A percentile compares a stretch with the other conserved stretches of the same genome.
These are phyloP conservation scores for Phialemonium atrogriseum DNA, from an alignment of 2,329 filamentous ascomycete genomes.

Conservation along the genomic window DNA sequence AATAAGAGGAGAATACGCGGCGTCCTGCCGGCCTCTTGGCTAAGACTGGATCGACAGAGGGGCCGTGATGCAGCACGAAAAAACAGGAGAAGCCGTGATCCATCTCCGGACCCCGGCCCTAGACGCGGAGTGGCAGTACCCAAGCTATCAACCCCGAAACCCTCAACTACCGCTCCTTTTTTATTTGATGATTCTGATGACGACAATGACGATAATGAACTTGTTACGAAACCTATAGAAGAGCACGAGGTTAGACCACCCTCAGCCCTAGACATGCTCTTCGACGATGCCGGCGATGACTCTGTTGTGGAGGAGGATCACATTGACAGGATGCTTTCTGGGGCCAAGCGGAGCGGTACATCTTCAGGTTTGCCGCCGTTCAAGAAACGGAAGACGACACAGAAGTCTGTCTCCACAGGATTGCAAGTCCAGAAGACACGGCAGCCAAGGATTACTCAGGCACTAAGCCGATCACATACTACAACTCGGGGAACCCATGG, in stretches of 20 bases:
- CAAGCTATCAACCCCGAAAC: constrained; percentile 23
- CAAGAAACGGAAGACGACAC: constrained; percentile 20
- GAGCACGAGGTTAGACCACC: too few species aligned
- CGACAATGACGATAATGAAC: constrained; percentile 23
- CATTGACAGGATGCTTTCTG: constrained; percentile 42
- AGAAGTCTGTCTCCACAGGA: constrained; percentile 22
- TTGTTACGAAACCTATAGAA: too few species aligned
- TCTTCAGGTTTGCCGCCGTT: constrained; percentile 17
- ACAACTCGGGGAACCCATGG: not conserved
- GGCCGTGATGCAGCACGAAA: constrained; percentile 22
- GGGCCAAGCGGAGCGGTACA: constrained; percentile 30
- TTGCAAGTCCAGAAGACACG: constrained; percentile 13
- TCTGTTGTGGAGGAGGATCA: constrained; percentile 3
- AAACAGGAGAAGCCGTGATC: constrained; percentile 21
- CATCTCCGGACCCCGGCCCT: constrained; percentile 28
- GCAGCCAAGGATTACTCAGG: constrained; percentile 23
- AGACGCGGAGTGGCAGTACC: constrained; percentile 43
- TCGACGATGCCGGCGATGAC: constrained; percentile 26
- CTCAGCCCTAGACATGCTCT: too few species aligned
- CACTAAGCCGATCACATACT: constrained; percentile 12
- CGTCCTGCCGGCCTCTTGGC: constrained; percentile 60
- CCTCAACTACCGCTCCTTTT: constrained; percentile 21
- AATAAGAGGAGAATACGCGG: constrained; percentile 44
- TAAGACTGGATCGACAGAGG: constrained; percentile 47
- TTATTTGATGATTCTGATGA: constrained; percentile 41